Evolutionary conservation across 805 yeast species (phyloP).

Genomic region (Candida caryicola): DNA sequence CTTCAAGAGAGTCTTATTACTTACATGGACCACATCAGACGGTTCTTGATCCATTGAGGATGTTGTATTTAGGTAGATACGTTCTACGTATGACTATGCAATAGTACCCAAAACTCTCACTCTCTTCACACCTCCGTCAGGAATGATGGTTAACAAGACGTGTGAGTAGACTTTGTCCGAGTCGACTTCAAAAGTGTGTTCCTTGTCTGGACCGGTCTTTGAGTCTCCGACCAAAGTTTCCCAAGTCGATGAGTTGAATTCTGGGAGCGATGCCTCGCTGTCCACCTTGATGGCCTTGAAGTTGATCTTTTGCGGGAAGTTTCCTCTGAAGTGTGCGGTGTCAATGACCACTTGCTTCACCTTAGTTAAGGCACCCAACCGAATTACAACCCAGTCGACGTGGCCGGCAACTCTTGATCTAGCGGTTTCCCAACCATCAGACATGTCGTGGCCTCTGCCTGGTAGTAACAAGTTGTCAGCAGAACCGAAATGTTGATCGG

Average conservation of each 20-base stretch:
- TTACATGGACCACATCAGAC: no score
- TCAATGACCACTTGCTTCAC: slow-evolving; percentile 68
- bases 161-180: slow-evolving; percentile 49
- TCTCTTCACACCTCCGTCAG: slow-evolving; percentile 97
- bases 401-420: slow-evolving; percentile 84
- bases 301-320: slow-evolving; percentile 79
- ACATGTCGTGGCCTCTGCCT: slow-evolving; percentile 94
- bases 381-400: slow-evolving; percentile 86
- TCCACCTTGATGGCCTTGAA: slow-evolving; percentile 56
- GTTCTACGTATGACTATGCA: slow-evolving; percentile 8
- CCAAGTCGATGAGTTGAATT: slow-evolving; percentile 55
- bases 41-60: no score
- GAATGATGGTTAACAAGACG: slow-evolving; percentile 78
- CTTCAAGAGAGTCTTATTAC: no score
- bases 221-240: slow-evolving; percentile 57
- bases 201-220: slow-evolving; percentile 81
- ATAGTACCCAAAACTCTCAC: slow-evolving; percentile 73
- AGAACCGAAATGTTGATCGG: slow-evolving; percentile 93
- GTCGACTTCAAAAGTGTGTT: slow-evolving; percentile 54
- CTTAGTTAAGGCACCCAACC: slow-evolving; percentile 65
- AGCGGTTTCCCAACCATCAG: slow-evolving; percentile 97
- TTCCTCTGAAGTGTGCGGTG: slow-evolving; percentile 93
- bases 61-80: no score
- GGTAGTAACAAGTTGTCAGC: slow-evolving; percentile 88
- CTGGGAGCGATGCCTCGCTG: slow-evolving; percentile 34